A percentile compares a stretch with the other conserved stretches of the same genome.
Conservation (phyloP, 495 filamentous ascomycete species). For the Lasiosphaeriaceae sp. region DNA sequence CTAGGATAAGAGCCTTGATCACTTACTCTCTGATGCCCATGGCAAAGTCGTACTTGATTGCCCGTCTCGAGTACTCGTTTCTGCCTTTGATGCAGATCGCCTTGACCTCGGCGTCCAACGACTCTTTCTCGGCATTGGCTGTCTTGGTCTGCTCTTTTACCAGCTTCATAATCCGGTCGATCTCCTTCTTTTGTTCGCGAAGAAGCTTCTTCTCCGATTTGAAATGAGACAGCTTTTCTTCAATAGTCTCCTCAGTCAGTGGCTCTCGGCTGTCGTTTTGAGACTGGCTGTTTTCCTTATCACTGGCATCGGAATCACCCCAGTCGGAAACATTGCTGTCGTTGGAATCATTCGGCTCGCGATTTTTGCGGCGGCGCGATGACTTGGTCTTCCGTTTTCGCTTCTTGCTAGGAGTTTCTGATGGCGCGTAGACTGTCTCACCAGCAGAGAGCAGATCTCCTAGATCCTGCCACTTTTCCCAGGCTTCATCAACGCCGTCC, state of each 20-base stretch:
- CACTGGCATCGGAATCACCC: slow-evolving; percentile 19
- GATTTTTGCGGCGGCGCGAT: slow-evolving; percentile 25
- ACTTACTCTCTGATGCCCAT: slow-evolving; percentile 43
- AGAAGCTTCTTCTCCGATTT: slow-evolving; percentile 14
- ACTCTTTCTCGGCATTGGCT: slow-evolving; percentile 20
- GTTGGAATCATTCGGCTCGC: slow-evolving; percentile 11
- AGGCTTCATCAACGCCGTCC: not conserved
- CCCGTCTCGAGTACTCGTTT: slow-evolving; percentile 49
- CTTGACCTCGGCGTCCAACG: slow-evolving; percentile 30
- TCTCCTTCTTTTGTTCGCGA: slow-evolving; percentile 13
- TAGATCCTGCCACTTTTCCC: slow-evolving; percentile 18
- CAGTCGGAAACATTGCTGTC: not conserved
- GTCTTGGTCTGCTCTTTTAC: not conserved
- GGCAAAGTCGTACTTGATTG: slow-evolving; percentile 56
- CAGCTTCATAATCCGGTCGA: slow-evolving; percentile 22
- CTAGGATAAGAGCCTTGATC: no score
- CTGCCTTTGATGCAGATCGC: slow-evolving; percentile 50
- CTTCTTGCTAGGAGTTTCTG: slow-evolving; percentile 18
- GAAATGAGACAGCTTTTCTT: not conserved
- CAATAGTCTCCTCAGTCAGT: slow-evolving; percentile 7
- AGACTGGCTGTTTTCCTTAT: slow-evolving; percentile 27
- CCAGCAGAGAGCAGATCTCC: slow-evolving; percentile 42
- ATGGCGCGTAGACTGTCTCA: slow-evolving; percentile 47
- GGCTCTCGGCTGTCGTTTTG: not conserved
- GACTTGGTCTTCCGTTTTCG: slow-evolving; percentile 19